A percentile compares a stretch with the other conserved stretches of the same genome.
phyloP scores from a whole-genome alignment of 2,329 filamentous ascomycete genomes.

The Aschersonia sp. region DNA sequence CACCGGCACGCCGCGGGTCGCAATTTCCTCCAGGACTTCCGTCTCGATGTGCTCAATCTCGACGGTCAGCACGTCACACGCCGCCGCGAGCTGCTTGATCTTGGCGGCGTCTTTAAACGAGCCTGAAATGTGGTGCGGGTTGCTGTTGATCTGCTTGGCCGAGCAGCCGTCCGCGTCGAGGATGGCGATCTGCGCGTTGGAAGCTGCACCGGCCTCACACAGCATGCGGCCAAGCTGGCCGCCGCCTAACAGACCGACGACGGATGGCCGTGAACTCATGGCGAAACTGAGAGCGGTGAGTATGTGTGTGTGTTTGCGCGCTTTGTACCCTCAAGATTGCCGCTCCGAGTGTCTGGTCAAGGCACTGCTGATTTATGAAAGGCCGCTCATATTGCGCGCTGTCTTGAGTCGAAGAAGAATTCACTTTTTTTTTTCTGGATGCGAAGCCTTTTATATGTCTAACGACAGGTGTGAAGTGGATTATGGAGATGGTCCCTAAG shows the following conservation, averaged over 20 bases:
- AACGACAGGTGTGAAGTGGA: too few species aligned
- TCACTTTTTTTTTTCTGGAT: too few species aligned
- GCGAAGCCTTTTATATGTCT: too few species aligned
- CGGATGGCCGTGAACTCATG: conserved; percentile 14
- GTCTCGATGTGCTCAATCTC: conserved; percentile 95
- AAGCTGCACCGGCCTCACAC: conserved; percentile 60
- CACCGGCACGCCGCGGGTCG: conserved; percentile 43
- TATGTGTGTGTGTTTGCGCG: not conserved
- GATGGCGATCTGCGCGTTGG: conserved; percentile 66
- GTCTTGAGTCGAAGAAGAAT: too few species aligned
- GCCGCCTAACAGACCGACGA: conserved; percentile 38
- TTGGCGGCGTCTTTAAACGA: conserved; percentile 76
- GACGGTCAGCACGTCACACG: conserved; percentile 72
- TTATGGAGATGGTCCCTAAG: too few species aligned
- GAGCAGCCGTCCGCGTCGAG: conserved; percentile 65
- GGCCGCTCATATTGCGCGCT: too few species aligned
- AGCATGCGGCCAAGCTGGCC: conserved; percentile 90
- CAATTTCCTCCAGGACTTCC: conserved; percentile 74
- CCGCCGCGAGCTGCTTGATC: conserved; percentile 63
- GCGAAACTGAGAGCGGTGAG: not conserved
- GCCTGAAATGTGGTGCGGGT: conserved; percentile 60
- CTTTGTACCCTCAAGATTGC: too few species aligned
- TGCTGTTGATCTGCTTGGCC: conserved; percentile 73
- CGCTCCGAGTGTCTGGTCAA: too few species aligned
- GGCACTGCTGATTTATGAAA: too few species aligned